phyloP scores from a whole-genome alignment of 164 flowering plant species.

The Tetracentron sinense region DNA sequence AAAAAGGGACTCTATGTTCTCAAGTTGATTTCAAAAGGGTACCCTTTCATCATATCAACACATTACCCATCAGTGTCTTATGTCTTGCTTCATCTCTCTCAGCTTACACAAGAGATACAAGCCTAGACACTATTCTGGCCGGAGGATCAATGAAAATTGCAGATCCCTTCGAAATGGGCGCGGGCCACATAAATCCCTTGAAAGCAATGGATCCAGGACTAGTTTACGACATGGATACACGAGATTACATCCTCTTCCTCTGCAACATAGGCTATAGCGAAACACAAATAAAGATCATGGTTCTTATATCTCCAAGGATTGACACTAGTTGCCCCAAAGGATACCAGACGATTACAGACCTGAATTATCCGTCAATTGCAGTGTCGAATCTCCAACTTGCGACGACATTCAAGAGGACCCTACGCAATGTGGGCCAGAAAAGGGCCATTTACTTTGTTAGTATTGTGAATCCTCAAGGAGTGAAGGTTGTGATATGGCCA shows the following conservation, averaged over 20 bases:
- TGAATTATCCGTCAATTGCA: constrained; percentile 61
- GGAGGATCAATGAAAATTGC: constrained; percentile 45
- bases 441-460: constrained; percentile 38
- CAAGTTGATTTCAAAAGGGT: no score
- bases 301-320: constrained; percentile 17
- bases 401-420: constrained; percentile 45
- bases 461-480: constrained; percentile 45
- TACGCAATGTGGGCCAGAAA: constrained; percentile 41
- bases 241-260: constrained; percentile 49
- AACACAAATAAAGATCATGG: constrained; percentile 28
- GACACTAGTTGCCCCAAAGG: constrained; percentile 22
- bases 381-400: constrained; percentile 37
- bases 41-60: no score
- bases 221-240: constrained; percentile 47
- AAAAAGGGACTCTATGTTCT: no score
- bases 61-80: neutral
- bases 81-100: constrained; percentile 3
- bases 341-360: constrained; percentile 15
- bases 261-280: constrained; percentile 57
- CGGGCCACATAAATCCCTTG: constrained; percentile 66
- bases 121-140: constrained; percentile 32
- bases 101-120: constrained; percentile 50
- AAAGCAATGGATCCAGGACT: constrained; percentile 71
- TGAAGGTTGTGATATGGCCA: constrained; percentile 59
- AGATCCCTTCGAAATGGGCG: constrained; percentile 63